Percentiles rank a stretch among this genome's conserved stretches.
Evolutionary conservation across 2,329 filamentous ascomycete genomes (phyloP).

Genomic region (Talaromyces sp.): DNA sequence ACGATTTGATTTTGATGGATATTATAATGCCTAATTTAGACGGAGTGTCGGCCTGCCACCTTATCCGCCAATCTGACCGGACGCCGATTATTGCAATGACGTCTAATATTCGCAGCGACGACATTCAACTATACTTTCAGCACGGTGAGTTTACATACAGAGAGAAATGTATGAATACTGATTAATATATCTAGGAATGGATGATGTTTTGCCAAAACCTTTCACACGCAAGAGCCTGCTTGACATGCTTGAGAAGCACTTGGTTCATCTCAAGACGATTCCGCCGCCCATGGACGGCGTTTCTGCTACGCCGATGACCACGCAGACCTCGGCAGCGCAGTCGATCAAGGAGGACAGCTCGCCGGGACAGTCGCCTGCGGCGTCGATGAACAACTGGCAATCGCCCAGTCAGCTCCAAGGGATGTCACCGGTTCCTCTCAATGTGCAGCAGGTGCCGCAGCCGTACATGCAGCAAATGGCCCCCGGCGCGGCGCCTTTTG

Average conservation of each 20-base stretch:
- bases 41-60: conserved; percentile 87
- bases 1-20: conserved; percentile 76
- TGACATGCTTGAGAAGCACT: conserved; percentile 80
- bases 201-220: conserved; percentile 92
- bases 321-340: conserved; percentile 49
- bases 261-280: conserved; percentile 74
- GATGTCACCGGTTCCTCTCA: conserved; percentile 50
- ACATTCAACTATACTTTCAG: conserved; percentile 95
- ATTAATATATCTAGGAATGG: conserved; percentile 66
- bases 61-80: conserved; percentile 81
- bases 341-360: conserved; percentile 61
- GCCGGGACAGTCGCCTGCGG: conserved; percentile 56
- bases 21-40: conserved; percentile 98
- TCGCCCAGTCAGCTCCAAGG: conserved; percentile 56
- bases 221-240: conserved; percentile 87
- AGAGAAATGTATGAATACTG: conserved; percentile 4
- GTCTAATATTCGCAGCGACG: conserved; percentile 92
- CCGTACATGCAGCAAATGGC: conserved; percentile 36
- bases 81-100: conserved; percentile 97
- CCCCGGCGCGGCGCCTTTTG: conserved; percentile 32
- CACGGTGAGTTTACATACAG: conserved; percentile 61
- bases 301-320: conserved; percentile 39
- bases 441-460: conserved; percentile 36
- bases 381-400: conserved; percentile 57
- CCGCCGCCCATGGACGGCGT: conserved; percentile 49